Percentiles rank a stretch among this genome's conserved stretches.
These are phyloP conservation scores for Kwoniella pini DNA, from an alignment of 768 basidiomycete genomes.

Conservation along the genomic window DNA sequence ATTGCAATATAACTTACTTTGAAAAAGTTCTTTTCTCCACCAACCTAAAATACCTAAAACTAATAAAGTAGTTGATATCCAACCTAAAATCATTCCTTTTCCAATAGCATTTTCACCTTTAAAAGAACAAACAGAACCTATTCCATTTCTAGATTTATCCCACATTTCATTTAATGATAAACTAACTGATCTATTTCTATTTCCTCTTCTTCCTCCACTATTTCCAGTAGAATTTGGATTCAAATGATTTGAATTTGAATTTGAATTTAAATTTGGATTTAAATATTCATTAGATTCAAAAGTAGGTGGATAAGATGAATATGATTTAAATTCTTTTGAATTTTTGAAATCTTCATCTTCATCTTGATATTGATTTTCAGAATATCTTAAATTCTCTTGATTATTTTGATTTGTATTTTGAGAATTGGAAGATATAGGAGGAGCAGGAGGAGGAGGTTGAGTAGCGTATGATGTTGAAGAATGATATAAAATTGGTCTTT, in stretches of 20 bases:
- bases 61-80: conserved; percentile 72
- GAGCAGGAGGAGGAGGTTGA: not conserved
- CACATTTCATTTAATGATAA: not conserved
- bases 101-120: conserved; percentile 35
- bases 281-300: not conserved
- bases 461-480: conserved; percentile 23
- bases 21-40: conserved; percentile 78
- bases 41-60: conserved; percentile 80
- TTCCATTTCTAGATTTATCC: not conserved
- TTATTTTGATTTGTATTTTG: not conserved
- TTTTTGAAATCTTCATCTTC: not conserved
- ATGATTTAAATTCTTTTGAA: not conserved
- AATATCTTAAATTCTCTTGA: not conserved
- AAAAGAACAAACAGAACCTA: not conserved
- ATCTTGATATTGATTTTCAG: not conserved
- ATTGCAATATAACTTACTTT: too few species aligned
- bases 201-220: not conserved
- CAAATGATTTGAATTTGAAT: not conserved
- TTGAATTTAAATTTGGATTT: not conserved
- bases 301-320: not conserved
- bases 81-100: conserved; percentile 54
- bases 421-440: not conserved
- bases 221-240: not conserved
- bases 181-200: not conserved
- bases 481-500: conserved; percentile 34